Conservation (phyloP, 495 filamentous ascomycete species). For the Thozetella sp. region DNA sequence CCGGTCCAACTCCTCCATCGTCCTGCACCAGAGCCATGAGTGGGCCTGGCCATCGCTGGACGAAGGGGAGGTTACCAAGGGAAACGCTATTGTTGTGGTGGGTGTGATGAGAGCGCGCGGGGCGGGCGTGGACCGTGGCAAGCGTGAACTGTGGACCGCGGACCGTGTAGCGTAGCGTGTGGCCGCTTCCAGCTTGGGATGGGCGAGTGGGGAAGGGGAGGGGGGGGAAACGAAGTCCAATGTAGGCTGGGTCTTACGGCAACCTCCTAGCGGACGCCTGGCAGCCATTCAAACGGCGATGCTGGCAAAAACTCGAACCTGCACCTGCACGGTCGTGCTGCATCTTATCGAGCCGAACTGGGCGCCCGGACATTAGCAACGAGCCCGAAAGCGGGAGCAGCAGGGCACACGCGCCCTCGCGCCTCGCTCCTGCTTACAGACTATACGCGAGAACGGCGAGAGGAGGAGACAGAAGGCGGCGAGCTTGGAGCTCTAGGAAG, state of each 20-base stretch:
- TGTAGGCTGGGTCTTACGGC: slow-evolving; percentile 18
- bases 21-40: slow-evolving; percentile 1
- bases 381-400: no score
- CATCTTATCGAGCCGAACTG: not conserved
- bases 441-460: no score
- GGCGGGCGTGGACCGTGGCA: no score
- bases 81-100: not conserved
- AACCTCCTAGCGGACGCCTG: slow-evolving; percentile 1
- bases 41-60: not conserved
- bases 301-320: slow-evolving; percentile 27
- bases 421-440: no score
- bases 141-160: no score
- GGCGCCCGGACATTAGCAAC: slow-evolving; percentile 1
- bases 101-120: no score
- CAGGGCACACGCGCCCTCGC: no score
- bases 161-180: no score
- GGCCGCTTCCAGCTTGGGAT: not conserved
- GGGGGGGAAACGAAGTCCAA: not conserved
- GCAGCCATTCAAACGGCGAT: slow-evolving; percentile 31
- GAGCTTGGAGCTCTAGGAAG: no score
- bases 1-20: not conserved
- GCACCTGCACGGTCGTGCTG: slow-evolving; percentile 26
- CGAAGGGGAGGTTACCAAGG: not conserved
- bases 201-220: not conserved
- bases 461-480: no score